Evolutionary conservation across 352 stramenopile species (phyloP), one percentile per base, ranked within the genome.

Genomic region (Porosira glacialis): DNA sequence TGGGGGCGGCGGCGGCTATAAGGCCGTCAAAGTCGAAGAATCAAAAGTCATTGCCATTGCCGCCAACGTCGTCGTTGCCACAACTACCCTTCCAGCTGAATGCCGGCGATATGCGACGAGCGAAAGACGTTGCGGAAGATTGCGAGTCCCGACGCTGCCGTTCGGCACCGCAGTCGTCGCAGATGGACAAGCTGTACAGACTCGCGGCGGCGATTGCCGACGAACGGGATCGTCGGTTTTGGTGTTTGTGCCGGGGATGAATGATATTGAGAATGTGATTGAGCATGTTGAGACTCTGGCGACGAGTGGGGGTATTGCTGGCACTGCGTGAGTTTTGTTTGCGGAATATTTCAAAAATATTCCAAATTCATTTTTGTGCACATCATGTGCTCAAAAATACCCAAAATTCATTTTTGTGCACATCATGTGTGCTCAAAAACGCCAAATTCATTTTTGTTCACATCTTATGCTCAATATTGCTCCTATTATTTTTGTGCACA

Each of bases 21-120:
- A 2, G 36, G 27, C 35, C 17, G 28, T 50, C 17, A 31, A 22
- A 30, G n/a, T n/a, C n/a, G n/a, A n/a, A n/a, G n/a, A n/a, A n/a
- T n/a, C n/a, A n/a, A n/a, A 98, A 13, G 90, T 98, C 15, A 92
- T 99, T 38, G 95, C 98, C 51, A 95, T 98, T 86, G 93, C 97
- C 3, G 68, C 76, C 31, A 63, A 80, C 41, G 41, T 81, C 39
- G 96, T 87, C 36, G 95, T 98, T 71, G 95, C 98, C 73, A 95
- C 95, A 13, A 95, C 98, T 61, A 84, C 98, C 21, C 76, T 99
- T 2, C 92, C 97, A 24, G 70, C 98, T 13, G n/a, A n/a, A n/a
- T n/a, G n/a, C n/a, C n/a, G n/a, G n/a, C n/a, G n/a, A n/a, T n/a
- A n/a, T n/a, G n/a, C n/a, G n/a, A n/a, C n/a, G n/a, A n/a, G n/a